phyloP scores from a whole-genome alignment of 345 rosid species.

The Ricinus communis region DNA sequence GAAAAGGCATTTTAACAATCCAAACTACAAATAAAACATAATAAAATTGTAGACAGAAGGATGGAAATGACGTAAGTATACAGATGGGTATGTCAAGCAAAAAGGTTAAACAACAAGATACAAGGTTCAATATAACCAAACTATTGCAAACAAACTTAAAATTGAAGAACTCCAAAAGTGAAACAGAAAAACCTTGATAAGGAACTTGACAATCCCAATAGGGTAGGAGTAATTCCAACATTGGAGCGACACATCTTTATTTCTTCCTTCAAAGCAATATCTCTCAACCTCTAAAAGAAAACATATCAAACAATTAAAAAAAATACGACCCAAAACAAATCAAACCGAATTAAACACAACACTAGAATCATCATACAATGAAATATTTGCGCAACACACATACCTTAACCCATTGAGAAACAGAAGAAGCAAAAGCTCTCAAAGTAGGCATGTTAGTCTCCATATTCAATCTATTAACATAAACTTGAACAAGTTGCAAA shows the following conservation, averaged over 20 bases:
- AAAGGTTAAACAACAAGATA: too few relatives aligned
- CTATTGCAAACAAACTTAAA: not conserved
- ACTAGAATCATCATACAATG: not conserved
- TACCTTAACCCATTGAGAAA: slow-evolving; percentile 76
- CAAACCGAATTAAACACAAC: not conserved
- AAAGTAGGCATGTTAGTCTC: slow-evolving; percentile 50
- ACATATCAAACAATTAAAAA: not conserved
- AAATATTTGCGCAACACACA: not conserved
- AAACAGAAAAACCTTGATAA: slow-evolving; percentile 57
- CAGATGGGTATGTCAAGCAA: not conserved
- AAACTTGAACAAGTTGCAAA: slow-evolving; percentile 62
- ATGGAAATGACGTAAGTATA: not conserved
- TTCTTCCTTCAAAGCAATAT: slow-evolving; percentile 85
- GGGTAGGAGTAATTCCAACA: slow-evolving; percentile 54
- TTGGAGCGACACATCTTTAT: slow-evolving; percentile 46
- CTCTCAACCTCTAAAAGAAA: slow-evolving; percentile 55
- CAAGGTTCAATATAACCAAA: not conserved
- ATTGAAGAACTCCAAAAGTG: not conserved
- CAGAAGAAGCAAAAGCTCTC: slow-evolving; percentile 68
- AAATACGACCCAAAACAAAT: not conserved
- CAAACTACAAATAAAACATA: not conserved
- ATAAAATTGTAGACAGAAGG: not conserved
- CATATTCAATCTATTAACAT: slow-evolving; percentile 32
- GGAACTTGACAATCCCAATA: slow-evolving; percentile 76
- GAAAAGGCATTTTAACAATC: slow-evolving; percentile 10